A percentile compares a stretch with the other conserved stretches of the same genome.
Conservation (phyloP, 352 stramenopile genomes). For the Blastocystis sp. region DNA sequence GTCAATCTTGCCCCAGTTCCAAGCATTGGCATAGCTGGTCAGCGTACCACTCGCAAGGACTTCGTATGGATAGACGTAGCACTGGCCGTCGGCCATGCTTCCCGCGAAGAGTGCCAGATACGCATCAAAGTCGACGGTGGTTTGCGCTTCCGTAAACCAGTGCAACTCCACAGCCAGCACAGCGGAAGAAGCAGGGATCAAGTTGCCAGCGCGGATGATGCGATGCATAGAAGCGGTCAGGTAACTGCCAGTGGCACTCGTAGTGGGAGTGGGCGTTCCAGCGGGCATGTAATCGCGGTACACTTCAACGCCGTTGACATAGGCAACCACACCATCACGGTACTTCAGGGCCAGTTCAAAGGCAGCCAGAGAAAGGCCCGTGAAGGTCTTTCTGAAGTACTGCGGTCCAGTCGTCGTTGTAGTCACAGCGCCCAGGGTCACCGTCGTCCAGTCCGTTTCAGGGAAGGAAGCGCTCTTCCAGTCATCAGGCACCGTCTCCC, state of each 20-base stretch:
- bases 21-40: conserved; percentile 1
- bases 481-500: neutral
- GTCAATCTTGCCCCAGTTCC: neutral
- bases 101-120: no score
- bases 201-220: conserved; percentile 3
- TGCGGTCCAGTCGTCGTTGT: conserved; percentile 19
- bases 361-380: neutral
- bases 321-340: conserved; percentile 20
- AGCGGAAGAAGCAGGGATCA: neutral
- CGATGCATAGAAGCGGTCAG: neutral
- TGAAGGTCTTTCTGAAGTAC: conserved; percentile 37
- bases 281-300: conserved; percentile 7
- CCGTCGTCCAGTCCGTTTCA: conserved; percentile 9
- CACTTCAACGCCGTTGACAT: conserved; percentile 47
- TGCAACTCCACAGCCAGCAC: conserved; percentile 44
- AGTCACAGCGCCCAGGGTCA: neutral
- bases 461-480: conserved; percentile 18
- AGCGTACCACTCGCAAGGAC: neutral
- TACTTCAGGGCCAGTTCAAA: conserved; percentile 18
- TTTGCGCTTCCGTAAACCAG: neutral
- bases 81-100: neutral
- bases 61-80: neutral
- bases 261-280: neutral
- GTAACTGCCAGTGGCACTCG: conserved; percentile 4
- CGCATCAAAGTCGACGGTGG: neutral